Base-by-base conservation (phyloP, 352 stramenopile genomes). In the Phytophthora capsici region DNA sequence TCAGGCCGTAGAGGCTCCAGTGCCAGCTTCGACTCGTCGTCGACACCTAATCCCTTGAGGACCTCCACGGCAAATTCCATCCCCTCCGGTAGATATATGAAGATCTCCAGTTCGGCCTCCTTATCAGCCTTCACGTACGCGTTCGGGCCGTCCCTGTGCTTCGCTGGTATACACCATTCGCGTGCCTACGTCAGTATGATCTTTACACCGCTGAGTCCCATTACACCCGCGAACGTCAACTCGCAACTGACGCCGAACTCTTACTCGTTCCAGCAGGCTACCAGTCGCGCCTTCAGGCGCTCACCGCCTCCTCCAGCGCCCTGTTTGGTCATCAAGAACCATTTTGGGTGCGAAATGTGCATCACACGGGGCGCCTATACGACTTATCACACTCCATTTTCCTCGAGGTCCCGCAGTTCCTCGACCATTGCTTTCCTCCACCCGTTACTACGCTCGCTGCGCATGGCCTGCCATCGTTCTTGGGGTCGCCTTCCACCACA, bases 101-200 rank as follows among this genome's bases (percentile, higher is more conserved):
- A 16, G 0, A 38, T 8, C 6, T 38, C 43, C 14, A 71, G 8
- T 0, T 57, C 28, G 1, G 45, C 23, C 22, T 79, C 67, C 14
- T 62, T 60, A 0, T 54, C 43, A 0, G 63, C 70, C 38, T 75
- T 71, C 4, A 75, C 46, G 25, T 82, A 79, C 4, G 67, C 74
- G 25, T 75, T 71, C 3, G 70, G 62, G 0, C 73, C 37, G 9
- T 77, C 74, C 6, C 69, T 57, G 22, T 78, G 70, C 6, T 46
- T 57, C 0, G 65, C 63, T 1, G 49, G 66, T 0, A 77, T 63
- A 2, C 5, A 0, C 36, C 44, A 77, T 6, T 64, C 6, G 5
- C 10, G n/a, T 4, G 40, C 40, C 19, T 16, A 23, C 6, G 17
- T 17, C 4, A 7, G 22, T 5, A 47, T 47, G 0, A 8, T 6